These are phyloP conservation scores for Puccinia polysora DNA, from an alignment of 1,284 basidiomycete species.

Conservation along the genomic window DNA sequence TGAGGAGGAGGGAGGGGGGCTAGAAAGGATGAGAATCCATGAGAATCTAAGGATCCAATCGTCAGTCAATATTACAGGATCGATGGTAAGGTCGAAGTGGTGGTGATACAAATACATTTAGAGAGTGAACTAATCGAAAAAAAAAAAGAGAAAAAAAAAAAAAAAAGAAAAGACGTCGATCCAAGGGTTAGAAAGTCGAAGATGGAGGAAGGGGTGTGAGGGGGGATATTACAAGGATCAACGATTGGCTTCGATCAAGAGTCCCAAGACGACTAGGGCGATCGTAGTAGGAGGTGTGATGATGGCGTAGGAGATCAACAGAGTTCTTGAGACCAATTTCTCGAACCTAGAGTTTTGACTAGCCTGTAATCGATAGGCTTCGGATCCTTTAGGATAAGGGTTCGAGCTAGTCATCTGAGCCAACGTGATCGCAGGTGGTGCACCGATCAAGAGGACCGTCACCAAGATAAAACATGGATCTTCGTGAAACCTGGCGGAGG, in stretches of 20 bases:
- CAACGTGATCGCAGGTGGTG: conserved; percentile 49
- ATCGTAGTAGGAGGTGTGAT: conserved; percentile 46
- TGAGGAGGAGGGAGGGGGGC: too few relatives aligned
- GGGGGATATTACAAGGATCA: too few relatives aligned
- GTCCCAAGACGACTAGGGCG: conserved; percentile 24
- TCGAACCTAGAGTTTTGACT: conserved; percentile 44
- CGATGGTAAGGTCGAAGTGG: too few relatives aligned
- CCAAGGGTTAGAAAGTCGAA: too few relatives aligned
- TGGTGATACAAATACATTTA: too few relatives aligned
- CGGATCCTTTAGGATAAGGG: conserved; percentile 44
- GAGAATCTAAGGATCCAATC: too few relatives aligned
- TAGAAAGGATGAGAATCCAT: too few relatives aligned
- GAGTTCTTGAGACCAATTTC: conserved; percentile 47
- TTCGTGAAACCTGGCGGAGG: conserved; percentile 8
- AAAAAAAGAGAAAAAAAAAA: too few relatives aligned
- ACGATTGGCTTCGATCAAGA: conserved; percentile 36
- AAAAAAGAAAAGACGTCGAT: too few relatives aligned
- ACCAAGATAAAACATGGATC: conserved; percentile 32
- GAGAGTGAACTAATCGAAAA: too few relatives aligned
- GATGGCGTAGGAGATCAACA: conserved; percentile 50
- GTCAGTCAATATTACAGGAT: too few relatives aligned
- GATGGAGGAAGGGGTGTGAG: too few relatives aligned
- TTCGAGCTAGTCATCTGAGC: conserved; percentile 47
- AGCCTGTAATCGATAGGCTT: conserved; percentile 15
- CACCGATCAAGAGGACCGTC: conserved; percentile 29